Percentiles rank a stretch among this genome's conserved stretches.
Evolutionary conservation across 176 grass and related monocot species (phyloP).

Genomic region (bread wheat (Triticum aestivum)): DNA sequence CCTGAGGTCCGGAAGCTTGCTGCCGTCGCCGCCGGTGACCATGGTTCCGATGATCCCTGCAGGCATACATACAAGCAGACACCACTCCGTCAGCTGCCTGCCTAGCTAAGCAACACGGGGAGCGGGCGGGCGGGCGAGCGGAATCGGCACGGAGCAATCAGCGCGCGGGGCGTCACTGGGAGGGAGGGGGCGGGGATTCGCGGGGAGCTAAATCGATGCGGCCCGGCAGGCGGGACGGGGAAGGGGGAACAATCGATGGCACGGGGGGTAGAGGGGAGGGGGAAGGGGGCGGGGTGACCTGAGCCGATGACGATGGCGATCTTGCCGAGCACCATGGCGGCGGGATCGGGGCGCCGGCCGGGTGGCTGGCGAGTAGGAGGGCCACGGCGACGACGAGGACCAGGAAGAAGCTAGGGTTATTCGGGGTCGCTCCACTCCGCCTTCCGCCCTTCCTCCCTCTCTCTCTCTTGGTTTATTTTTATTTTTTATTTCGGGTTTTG

Average conservation of each 20-base stretch:
- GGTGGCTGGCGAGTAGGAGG: background rate
- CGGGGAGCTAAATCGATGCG: background rate
- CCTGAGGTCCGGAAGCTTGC: conserved; percentile 30
- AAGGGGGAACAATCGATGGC: no score
- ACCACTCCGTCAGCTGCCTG: background rate
- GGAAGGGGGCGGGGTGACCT: background rate
- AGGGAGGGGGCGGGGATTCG: background rate
- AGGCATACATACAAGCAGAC: background rate
- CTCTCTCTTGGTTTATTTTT: background rate
- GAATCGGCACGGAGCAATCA: no score
- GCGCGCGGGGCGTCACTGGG: background rate
- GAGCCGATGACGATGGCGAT: conserved; percentile 56
- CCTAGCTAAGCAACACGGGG: background rate
- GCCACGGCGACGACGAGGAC: background rate
- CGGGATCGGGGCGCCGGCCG: background rate
- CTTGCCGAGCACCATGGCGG: conserved; percentile 53
- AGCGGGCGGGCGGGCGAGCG: no score
- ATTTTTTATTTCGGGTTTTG: background rate
- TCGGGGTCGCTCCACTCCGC: background rate
- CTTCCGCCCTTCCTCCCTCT: background rate
- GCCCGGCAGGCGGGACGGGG: no score
- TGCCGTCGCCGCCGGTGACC: conserved; percentile 31
- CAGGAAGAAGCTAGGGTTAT: background rate
- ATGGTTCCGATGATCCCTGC: conserved; percentile 49
- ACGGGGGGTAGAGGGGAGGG: background rate